These are phyloP conservation scores for Cercophora samala DNA, from an alignment of 495 filamentous ascomycete genomes.

Conservation along the genomic window DNA sequence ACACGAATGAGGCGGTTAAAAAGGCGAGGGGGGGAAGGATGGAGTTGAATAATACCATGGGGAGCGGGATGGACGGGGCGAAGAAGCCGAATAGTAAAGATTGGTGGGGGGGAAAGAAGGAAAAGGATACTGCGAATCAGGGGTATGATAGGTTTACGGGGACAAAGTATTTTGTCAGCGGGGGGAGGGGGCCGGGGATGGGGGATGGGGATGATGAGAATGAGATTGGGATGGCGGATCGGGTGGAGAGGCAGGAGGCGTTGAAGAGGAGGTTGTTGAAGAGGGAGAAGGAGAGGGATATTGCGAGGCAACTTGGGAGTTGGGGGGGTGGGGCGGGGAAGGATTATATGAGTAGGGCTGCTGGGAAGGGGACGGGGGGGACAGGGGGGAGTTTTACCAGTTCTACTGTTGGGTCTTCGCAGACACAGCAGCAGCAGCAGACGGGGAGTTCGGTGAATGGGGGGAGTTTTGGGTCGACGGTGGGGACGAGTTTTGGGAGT, in stretches of 20 bases:
- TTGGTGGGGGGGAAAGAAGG: slow-evolving; percentile 21
- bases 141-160: slow-evolving; percentile 58
- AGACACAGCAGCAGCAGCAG: not conserved
- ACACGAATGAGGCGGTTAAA: slow-evolving; percentile 74
- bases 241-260: slow-evolving; percentile 59
- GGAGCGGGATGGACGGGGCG: slow-evolving; percentile 39
- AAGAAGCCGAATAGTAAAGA: slow-evolving; percentile 36
- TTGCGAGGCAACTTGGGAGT: slow-evolving; percentile 64
- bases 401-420: not conserved
- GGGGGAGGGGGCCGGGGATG: slow-evolving; percentile 45
- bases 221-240: slow-evolving; percentile 50
- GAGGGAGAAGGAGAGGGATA: slow-evolving; percentile 75
- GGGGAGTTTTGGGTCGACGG: not conserved
- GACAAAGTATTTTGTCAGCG: slow-evolving; percentile 55
- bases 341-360: slow-evolving; percentile 64
- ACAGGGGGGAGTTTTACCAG: not conserved
- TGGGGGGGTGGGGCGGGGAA: slow-evolving; percentile 65
- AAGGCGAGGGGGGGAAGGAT: slow-evolving; percentile 68
- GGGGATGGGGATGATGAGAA: slow-evolving; percentile 61
- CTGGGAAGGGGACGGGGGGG: not conserved
- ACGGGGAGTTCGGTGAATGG: not conserved
- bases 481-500: slow-evolving; percentile 4
- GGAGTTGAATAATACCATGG: slow-evolving; percentile 68
- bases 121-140: slow-evolving; percentile 21
- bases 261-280: slow-evolving; percentile 65